Percentiles rank a stretch among this genome's conserved stretches.
Evolutionary conservation across 257 asterid species (phyloP).

Genomic region (Scutellaria baicalensis): DNA sequence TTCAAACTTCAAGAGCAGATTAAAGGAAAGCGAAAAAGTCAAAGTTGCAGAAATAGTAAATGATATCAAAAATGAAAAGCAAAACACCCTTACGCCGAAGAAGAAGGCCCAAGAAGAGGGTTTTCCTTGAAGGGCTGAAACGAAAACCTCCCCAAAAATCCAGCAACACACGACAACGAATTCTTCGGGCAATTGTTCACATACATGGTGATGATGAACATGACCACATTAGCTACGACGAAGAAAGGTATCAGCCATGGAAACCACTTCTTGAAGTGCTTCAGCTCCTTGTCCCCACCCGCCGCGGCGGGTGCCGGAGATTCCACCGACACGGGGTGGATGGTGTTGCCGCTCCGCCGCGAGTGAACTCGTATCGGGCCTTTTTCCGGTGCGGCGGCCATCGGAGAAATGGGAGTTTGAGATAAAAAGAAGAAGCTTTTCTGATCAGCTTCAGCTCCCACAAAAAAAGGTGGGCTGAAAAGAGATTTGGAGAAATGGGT

Average conservation of each 20-base stretch:
- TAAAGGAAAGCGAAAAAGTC: neutral
- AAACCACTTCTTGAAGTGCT: slow-evolving; percentile 55
- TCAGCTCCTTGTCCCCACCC: slow-evolving; percentile 32
- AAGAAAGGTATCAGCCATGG: slow-evolving; percentile 73
- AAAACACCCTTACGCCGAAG: slow-evolving; percentile 49
- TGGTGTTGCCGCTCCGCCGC: slow-evolving; percentile 37
- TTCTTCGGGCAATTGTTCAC: slow-evolving; percentile 68
- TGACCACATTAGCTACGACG: slow-evolving; percentile 48
- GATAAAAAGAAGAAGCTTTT: too few species aligned
- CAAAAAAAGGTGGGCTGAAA: neutral
- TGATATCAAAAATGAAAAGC: too few species aligned
- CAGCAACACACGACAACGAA: slow-evolving; percentile 51
- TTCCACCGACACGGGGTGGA: slow-evolving; percentile 45
- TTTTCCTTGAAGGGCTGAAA: slow-evolving; percentile 85
- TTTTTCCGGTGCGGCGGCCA: slow-evolving; percentile 39
- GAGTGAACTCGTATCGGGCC: slow-evolving; percentile 36
- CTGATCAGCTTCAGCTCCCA: neutral
- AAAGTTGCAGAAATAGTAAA: neutral
- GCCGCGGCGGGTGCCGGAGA: slow-evolving; percentile 19
- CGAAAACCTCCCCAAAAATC: slow-evolving; percentile 65
- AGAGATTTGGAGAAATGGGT: neutral
- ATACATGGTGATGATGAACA: slow-evolving; percentile 68
- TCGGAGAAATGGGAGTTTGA: neutral
- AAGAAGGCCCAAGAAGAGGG: slow-evolving; percentile 89
- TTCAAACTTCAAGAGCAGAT: neutral